Evolutionary conservation across 768 basidiomycete genomes (phyloP).

Genomic region (Epithele typhae): DNA sequence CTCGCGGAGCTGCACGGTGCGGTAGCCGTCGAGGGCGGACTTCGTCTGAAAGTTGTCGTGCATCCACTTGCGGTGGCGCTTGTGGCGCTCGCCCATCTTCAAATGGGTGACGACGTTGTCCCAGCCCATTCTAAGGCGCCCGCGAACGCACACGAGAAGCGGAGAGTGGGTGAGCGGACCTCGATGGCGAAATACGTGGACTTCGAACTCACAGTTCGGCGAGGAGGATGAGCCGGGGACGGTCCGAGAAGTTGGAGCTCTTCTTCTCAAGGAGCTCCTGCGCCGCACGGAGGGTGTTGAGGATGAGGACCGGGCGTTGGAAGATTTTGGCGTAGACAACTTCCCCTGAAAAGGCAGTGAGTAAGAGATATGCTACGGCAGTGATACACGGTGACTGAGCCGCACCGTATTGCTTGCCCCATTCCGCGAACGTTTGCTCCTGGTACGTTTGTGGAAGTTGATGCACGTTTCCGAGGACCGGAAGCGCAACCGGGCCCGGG

Average conservation of each 20-base stretch:
- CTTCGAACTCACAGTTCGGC: slow-evolving; percentile 24
- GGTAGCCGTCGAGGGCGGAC: slow-evolving; percentile 14
- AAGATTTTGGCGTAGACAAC: slow-evolving; percentile 29
- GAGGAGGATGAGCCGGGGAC: slow-evolving; percentile 26
- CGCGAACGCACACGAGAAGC: neutral
- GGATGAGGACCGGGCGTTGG: slow-evolving; percentile 24
- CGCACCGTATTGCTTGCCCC: slow-evolving; percentile 27
- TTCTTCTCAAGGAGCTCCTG: slow-evolving; percentile 31
- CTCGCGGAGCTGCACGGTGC: slow-evolving; percentile 23
- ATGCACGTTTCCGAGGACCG: slow-evolving; percentile 28
- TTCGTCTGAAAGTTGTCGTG: slow-evolving; percentile 21
- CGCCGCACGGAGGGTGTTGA: slow-evolving; percentile 30
- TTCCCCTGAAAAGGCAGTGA: slow-evolving; percentile 22
- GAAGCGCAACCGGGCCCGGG: slow-evolving; percentile 27
- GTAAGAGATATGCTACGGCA: too few species aligned
- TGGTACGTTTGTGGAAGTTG: slow-evolving; percentile 23
- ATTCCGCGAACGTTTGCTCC: slow-evolving; percentile 22
- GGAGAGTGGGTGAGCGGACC: too few species aligned
- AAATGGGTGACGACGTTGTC: slow-evolving; percentile 14
- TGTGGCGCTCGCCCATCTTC: slow-evolving; percentile 24
- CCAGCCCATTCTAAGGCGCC: slow-evolving; percentile 17
- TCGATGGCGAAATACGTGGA: too few species aligned
- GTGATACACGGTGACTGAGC: neutral
- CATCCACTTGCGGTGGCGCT: slow-evolving; percentile 26
- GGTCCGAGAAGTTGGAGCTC: slow-evolving; percentile 29